These are phyloP conservation scores for Artemisia tridentata DNA, from an alignment of 129 eudicot genomes.

Conservation along the genomic window DNA sequence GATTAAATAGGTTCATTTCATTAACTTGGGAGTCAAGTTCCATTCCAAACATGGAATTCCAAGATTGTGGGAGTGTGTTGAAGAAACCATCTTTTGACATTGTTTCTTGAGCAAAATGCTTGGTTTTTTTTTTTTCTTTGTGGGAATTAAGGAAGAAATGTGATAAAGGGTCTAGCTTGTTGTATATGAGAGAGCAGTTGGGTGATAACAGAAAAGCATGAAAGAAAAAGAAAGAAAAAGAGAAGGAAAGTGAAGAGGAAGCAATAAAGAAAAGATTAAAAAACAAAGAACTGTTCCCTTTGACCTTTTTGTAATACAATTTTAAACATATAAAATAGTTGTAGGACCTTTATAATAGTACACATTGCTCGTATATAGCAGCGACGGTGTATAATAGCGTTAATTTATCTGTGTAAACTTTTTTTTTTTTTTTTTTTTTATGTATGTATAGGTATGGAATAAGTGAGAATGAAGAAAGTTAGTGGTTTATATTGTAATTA, in stretches of 20 bases:
- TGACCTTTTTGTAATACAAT: neutral
- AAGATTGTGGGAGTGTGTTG: conserved; percentile 29
- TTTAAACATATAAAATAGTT: too few species aligned
- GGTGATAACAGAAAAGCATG: conserved; percentile 36
- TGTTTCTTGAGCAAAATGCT: conserved; percentile 17
- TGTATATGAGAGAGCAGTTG: conserved; percentile 33
- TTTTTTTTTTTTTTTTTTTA: too few species aligned
- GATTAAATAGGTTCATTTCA: conserved; percentile 50
- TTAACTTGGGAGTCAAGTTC: conserved; percentile 36
- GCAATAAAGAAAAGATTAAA: conserved; percentile 25
- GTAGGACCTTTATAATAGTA: too few species aligned
- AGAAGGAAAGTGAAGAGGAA: conserved; percentile 36
- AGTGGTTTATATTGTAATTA: too few species aligned
- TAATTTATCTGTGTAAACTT: too few species aligned
- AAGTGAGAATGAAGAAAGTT: too few species aligned
- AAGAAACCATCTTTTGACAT: conserved; percentile 56
- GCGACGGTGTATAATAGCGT: too few species aligned
- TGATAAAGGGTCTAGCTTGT: conserved; percentile 26
- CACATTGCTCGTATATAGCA: too few species aligned
- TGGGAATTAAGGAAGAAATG: conserved; percentile 25
- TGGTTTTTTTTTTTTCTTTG: conserved; percentile 25
- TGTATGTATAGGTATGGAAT: too few species aligned
- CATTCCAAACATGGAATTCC: conserved; percentile 50
- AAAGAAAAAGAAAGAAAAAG: conserved; percentile 25
- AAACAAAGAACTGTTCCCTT: neutral